These are phyloP conservation scores for Pythium sukuiense DNA, from an alignment of 352 stramenopile species.

Conservation along the genomic window DNA sequence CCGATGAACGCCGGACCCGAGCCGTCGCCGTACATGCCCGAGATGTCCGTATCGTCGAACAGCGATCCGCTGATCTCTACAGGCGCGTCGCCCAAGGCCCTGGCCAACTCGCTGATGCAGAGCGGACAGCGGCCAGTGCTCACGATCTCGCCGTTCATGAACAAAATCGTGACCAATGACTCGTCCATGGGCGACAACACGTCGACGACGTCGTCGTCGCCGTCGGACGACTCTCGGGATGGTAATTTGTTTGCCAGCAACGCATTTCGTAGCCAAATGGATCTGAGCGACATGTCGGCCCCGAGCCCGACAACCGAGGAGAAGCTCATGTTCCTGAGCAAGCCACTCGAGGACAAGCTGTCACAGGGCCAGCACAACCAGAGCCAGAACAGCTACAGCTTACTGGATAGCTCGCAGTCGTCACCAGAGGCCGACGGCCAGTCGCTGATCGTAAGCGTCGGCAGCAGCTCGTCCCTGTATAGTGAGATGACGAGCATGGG, in stretches of 20 bases:
- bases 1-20: slow-evolving; percentile 17
- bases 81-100: slow-evolving; percentile 17
- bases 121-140: slow-evolving; percentile 44
- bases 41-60: not conserved
- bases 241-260: slow-evolving; percentile 77
- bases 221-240: slow-evolving; percentile 11
- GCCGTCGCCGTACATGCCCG: slow-evolving; percentile 6
- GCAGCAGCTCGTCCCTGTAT: slow-evolving; percentile 45
- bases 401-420: slow-evolving; percentile 21
- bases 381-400: slow-evolving; percentile 4
- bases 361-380: slow-evolving; percentile 11
- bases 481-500: slow-evolving; percentile 81
- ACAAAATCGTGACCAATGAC: slow-evolving; percentile 52
- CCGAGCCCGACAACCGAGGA: slow-evolving; percentile 24
- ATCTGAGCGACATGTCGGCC: slow-evolving; percentile 33
- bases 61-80: not conserved
- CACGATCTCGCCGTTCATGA: slow-evolving; percentile 76
- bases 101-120: slow-evolving; percentile 13
- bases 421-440: slow-evolving; percentile 9
- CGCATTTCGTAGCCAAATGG: slow-evolving; percentile 73
- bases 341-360: slow-evolving; percentile 21
- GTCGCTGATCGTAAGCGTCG: slow-evolving; percentile 39
- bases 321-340: slow-evolving; percentile 28
- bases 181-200: slow-evolving; percentile 28
- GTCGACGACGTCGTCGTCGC: slow-evolving; percentile 1